Evolutionary conservation across 1,139 yeast genomes (phyloP).

Genomic region (Kurtzmaniella natalensis): DNA sequence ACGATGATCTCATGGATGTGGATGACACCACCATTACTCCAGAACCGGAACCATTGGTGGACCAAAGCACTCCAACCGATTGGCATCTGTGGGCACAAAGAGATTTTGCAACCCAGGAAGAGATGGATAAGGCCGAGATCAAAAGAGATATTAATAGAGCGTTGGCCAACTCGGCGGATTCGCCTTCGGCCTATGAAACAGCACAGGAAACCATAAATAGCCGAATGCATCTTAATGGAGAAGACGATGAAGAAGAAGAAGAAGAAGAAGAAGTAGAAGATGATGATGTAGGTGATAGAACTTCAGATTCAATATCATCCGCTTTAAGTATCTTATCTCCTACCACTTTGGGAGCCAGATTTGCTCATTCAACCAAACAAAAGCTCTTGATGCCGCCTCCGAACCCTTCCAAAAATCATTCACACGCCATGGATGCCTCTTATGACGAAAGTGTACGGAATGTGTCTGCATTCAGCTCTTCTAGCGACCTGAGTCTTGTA

Average conservation of each 20-base stretch:
- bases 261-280: conserved; percentile 3
- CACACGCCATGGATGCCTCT: conserved; percentile 1
- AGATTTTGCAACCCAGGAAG: conserved; percentile 5
- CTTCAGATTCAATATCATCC: conserved; percentile 3
- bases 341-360: conserved; percentile 35
- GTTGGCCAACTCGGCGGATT: background rate
- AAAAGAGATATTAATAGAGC: background rate
- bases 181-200: conserved; percentile 1
- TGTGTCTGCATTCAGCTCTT: background rate
- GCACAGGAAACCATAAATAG: conserved; percentile 1
- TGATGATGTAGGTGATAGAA: conserved; percentile 8
- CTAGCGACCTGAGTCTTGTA: conserved; percentile 2
- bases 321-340: conserved; percentile 21
- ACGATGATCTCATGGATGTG: conserved; percentile 7
- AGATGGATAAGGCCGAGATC: conserved; percentile 1
- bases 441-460: conserved; percentile 2
- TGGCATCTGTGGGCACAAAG: conserved; percentile 6
- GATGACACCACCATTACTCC: conserved; percentile 10
- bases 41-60: conserved; percentile 6
- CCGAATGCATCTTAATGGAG: no score
- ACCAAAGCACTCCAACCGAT: conserved; percentile 8
- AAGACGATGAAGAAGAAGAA: conserved; percentile 7
- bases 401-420: conserved; percentile 10
- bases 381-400: conserved; percentile 25
- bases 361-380: conserved; percentile 25